These are phyloP conservation scores for Pseudovirgaria hyperparasitica DNA, from an alignment of 2,329 filamentous ascomycete genomes.

Conservation along the genomic window DNA sequence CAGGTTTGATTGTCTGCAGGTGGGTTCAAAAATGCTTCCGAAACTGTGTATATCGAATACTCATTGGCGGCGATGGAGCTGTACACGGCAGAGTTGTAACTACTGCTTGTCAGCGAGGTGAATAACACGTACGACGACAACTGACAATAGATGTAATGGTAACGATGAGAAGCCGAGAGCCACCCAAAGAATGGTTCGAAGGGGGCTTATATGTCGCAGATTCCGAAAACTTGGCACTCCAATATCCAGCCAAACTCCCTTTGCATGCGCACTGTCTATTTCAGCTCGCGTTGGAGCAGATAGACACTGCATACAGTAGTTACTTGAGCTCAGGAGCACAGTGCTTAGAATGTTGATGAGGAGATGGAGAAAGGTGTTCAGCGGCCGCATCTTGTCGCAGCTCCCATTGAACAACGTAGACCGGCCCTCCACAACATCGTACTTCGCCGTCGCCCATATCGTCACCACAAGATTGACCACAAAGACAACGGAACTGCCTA, in stretches of 20 bases:
- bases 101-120: slow-evolving; percentile 4
- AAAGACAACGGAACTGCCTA: slow-evolving; percentile 7
- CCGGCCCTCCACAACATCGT: slow-evolving; percentile 1
- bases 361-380: slow-evolving; percentile 25
- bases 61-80: slow-evolving; percentile 7
- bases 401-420: slow-evolving; percentile 9
- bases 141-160: slow-evolving; percentile 25
- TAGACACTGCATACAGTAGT: slow-evolving; percentile 41
- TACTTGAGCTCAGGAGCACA: slow-evolving; percentile 32
- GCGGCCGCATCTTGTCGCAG: slow-evolving; percentile 7
- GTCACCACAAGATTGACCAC: slow-evolving; percentile 8
- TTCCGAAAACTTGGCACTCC: slow-evolving; percentile 32
- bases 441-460: slow-evolving; percentile 5
- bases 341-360: slow-evolving; percentile 37
- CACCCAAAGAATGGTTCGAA: slow-evolving; percentile 11
- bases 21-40: slow-evolving; percentile 6
- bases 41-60: slow-evolving; percentile 9
- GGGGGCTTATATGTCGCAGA: slow-evolving; percentile 11
- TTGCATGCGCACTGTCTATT: slow-evolving; percentile 34
- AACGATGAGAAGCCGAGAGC: slow-evolving; percentile 18
- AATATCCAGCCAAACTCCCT: slow-evolving; percentile 30
- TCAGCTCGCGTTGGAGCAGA: slow-evolving; percentile 37
- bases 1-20: no score
- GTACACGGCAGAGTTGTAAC: slow-evolving; percentile 16
- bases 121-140: no score